Base-by-base conservation (phyloP, 108 stramenopile species). In the Mayamaea pseudoterrestris region DNA sequence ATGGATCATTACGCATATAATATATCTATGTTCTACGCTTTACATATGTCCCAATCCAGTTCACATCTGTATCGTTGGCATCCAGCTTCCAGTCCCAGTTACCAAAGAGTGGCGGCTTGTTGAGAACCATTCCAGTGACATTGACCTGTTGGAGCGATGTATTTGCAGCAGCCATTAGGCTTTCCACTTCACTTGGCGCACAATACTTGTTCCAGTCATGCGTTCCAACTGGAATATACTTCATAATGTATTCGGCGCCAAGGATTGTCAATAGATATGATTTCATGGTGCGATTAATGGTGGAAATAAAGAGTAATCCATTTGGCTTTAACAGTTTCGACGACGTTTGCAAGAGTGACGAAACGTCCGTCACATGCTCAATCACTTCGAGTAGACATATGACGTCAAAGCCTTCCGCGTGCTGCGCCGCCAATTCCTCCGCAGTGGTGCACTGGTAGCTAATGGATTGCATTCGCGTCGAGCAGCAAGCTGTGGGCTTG, bases 311-410 rank as follows among this genome's bases (percentile, higher is more conserved):
- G n/a, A 96, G 56, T 40, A 68, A 61, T 12, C 95, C 95, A 26
- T 48, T 57, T 22, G 79, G 80, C 53, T 80, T 83, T n/a, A 85
- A 49, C 16, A 89, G 50, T n/a, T 65, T 47, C 21, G 64, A 60
- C 1, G 79, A 72, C 6, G 78, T 63, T 11, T 55, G 31, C 4
- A 91, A 56, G 13, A 96, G 61, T 8, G 68, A 76, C 4, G 60
- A 45, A 1, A 68, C 66, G 58, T 96, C 72, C 0, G 76, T 65
- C 13, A 82, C 84, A 58, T 96, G 95, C 61, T 96, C 95, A 14
- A 96, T 49, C 1, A 96, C 84, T 72, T 96, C 95, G 26, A 96
- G 55, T 17, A 85, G 52, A 55, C 89, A 86, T n/a, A 94, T 65
- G 17, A 90, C 60, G 54, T 94, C 92, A 55, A 78, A 92, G 41